Evolutionary conservation across 1,139 yeast species (phyloP), one percentile per base, ranked within the genome.

Genomic region (Candida glucosophila): DNA sequence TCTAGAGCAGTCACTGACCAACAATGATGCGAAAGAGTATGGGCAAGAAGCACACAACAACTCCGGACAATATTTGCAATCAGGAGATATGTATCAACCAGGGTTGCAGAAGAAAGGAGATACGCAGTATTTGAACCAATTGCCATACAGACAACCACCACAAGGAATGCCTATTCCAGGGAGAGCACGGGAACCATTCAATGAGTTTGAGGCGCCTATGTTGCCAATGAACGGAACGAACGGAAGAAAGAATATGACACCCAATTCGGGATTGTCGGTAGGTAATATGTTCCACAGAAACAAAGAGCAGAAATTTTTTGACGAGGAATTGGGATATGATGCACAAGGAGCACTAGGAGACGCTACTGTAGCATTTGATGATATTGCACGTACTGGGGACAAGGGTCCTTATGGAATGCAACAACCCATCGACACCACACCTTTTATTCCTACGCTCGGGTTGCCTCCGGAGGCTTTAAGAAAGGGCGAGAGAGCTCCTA

Each of bases 361-460:
- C 2, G 50, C 55, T 3, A 53, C 58, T 22, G 60, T 78, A 33
- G 68, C 83, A 0, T 73, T 77, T 37, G 73, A 72, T 35, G 88
- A 79, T 40, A 58, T 80, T 8, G 55, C 73, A 16, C 77, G 75
- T 31, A 53, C 76, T 3, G 58, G 79, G 29, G 81, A 76, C 36
- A 60, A 75, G 22, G 85, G 83, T 4, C 72, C 64, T 12, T 77
- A 77, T 42, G 52, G 55, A 21, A 44, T 54, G 6, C 52, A 55
- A 21, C 47, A 49, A 18, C 38, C 54, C 13, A 47, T 57, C 29
- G 85, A 77, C 39, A 67, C 86, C 0, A 67, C 83, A 0, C 88
- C 90, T 4, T 73, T 77, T 35, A 79, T 80, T 22, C 92, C 92
- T 6, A 77, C 83, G 0, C 30, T 79, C 8, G 60, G 65, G 0